Evolutionary conservation across 306 rosid genomes (phyloP), one percentile per base, ranked within the genome.

Genomic region (Purshia tridentata): DNA sequence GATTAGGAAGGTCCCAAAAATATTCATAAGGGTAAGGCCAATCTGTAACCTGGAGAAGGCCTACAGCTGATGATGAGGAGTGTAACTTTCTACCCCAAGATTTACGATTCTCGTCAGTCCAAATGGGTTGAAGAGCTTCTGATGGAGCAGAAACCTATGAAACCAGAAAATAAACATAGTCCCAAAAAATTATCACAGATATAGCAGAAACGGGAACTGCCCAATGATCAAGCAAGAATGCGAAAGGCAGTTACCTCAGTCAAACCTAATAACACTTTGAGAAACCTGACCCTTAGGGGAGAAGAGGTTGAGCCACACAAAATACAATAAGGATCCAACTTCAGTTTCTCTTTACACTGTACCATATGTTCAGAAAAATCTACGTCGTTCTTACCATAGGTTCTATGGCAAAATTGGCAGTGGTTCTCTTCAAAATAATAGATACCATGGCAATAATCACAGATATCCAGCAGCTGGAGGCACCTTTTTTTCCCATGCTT

Each of bases 41-140:
- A 61, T 59, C 39, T 50, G 51, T 61, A 78, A 91, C 97, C 93
- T 91, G 86, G 45, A 91, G 90, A 76, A 91, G 83, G 69, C 83
- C 90, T 82, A 76, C 88, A 11, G 88, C 75, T 11, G 90, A 85
- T 59, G 89, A 83, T 44, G 86, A 78, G 46, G 81, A 77, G 64
- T 60, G 77, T 76, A 91, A 77, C 75, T 79, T 88, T 41, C 55
- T 67, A 29, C 83, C 76, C 97, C 97, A 91, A 65, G 83, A 80
- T 80, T 86, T 79, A 54, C 93, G 83, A 29, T 61, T 50, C 72
- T 54, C 72, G 23, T 83, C 85, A 4, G 82, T 88, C 93, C 93
- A 91, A 72, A 65, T 51, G 20, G 86, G 78, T 62, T 77, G 84
- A 67, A 91, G 80, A 78, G 90, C 93, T 78, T 88, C 93, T 47